A percentile compares a stretch with the other conserved stretches of the same genome.
Conservation (phyloP, 139 green algal species). For the Auxenochlorella protothecoides region DNA sequence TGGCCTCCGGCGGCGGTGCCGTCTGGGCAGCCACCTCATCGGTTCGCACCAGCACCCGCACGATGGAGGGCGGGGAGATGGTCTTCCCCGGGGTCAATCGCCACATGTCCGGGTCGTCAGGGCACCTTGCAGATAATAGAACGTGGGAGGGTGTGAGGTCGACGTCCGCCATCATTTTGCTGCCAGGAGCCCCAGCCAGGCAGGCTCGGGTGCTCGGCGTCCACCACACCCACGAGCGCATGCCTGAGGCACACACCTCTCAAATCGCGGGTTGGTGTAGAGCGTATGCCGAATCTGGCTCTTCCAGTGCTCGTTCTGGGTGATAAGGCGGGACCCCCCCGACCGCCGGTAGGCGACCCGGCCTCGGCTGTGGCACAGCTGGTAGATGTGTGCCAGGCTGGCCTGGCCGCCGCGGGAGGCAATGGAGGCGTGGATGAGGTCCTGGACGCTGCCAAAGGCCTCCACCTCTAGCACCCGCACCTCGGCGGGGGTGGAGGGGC, state of each 20-base stretch:
- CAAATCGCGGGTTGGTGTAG: slow-evolving; percentile 44
- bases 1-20: no score
- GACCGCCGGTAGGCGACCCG: slow-evolving; percentile 49
- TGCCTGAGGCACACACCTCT: slow-evolving; percentile 15
- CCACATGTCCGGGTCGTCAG: no score
- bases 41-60: no score
- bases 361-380: slow-evolving; percentile 29
- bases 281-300: slow-evolving; percentile 50
- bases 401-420: slow-evolving; percentile 20
- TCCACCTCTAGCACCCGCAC: slow-evolving; percentile 37
- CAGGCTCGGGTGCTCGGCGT: background rate
- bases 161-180: no score
- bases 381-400: slow-evolving; percentile 40
- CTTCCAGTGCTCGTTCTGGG: slow-evolving; percentile 56
- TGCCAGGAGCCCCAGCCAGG: background rate
- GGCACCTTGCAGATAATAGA: no score
- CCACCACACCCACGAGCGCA: background rate
- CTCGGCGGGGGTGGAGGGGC: background rate
- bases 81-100: no score
- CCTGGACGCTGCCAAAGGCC: slow-evolving; percentile 38
- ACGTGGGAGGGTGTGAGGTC: no score
- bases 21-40: no score
- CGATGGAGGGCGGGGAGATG: no score
- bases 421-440: slow-evolving; percentile 51
- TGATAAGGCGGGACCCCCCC: slow-evolving; percentile 48